Conservation (phyloP, 106 monocot genomes). For the Dioscorea alata region DNA sequence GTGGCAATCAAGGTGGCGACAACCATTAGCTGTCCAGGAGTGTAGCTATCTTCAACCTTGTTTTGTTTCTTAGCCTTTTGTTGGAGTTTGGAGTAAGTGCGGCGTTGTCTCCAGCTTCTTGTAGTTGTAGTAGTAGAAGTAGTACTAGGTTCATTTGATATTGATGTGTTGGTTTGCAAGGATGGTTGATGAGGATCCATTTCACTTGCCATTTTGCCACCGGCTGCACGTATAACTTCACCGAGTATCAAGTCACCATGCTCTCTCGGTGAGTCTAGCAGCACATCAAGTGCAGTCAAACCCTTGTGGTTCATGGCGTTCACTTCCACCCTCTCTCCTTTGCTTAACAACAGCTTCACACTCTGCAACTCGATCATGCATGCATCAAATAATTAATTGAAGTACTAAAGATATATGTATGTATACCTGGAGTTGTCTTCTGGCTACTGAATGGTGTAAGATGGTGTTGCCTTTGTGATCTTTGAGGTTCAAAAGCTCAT, state of each 20-base stretch:
- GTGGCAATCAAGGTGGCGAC: slow-evolving; percentile 23
- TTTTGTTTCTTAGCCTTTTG: no score
- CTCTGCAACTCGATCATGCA: no score
- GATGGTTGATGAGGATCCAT: background rate
- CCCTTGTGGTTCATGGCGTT: no score
- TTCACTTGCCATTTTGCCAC: slow-evolving; percentile 6
- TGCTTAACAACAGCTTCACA: background rate
- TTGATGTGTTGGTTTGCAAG: background rate
- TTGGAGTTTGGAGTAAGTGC: no score
- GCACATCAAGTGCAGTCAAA: slow-evolving; percentile 15
- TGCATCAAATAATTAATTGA: no score
- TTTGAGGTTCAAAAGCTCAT: slow-evolving; percentile 7
- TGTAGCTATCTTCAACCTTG: background rate
- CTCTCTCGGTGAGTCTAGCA: slow-evolving; percentile 12
- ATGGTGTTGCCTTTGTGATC: slow-evolving; percentile 16
- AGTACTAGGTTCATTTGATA: background rate
- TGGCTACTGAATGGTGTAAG: slow-evolving; percentile 17
- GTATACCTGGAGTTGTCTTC: slow-evolving; percentile 13
- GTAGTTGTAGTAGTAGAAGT: no score
- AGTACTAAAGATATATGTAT: no score
- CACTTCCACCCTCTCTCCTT: background rate
- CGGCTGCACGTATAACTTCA: slow-evolving; percentile 17
- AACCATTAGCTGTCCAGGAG: slow-evolving; percentile 5
- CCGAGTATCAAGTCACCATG: slow-evolving; percentile 18
- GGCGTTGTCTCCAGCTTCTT: no score